A percentile compares a stretch with the other conserved stretches of the same genome.
Conservation (phyloP, 768 basidiomycete species). For the Lentinula sp. region DNA sequence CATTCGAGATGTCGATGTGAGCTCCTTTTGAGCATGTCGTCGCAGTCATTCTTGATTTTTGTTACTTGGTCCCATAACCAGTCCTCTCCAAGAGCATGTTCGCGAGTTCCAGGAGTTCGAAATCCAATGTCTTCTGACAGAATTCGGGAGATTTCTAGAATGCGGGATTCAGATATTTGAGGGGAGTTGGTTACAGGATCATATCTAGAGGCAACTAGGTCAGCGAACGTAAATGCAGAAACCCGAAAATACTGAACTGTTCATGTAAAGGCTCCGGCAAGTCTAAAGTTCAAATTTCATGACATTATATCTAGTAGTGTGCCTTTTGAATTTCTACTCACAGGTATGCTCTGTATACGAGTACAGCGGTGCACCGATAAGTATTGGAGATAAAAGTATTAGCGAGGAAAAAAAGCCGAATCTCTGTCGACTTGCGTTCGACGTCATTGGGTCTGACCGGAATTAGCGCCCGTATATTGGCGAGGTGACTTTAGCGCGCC, state of each 20-base stretch:
- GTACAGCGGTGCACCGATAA: neutral
- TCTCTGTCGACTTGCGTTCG: neutral
- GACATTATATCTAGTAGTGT: too few species aligned
- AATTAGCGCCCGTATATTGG: too few species aligned
- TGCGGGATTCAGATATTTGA: constrained; percentile 66
- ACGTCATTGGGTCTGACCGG: neutral
- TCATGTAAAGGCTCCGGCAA: constrained; percentile 2
- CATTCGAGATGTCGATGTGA: constrained; percentile 67
- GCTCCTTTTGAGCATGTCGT: constrained; percentile 36
- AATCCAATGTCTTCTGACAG: constrained; percentile 87
- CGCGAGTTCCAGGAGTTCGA: constrained; percentile 84
- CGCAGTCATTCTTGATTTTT: constrained; percentile 56
- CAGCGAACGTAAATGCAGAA: neutral
- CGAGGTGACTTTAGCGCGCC: too few species aligned
- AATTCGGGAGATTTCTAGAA: constrained; percentile 55
- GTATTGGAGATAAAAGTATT: neutral
- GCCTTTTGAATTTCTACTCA: neutral
- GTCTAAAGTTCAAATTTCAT: neutral
- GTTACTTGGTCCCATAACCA: constrained; percentile 75
- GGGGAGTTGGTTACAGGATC: constrained; percentile 54
- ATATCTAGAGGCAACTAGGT: constrained; percentile 17
- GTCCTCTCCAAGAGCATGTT: constrained; percentile 78
- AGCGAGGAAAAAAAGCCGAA: neutral
- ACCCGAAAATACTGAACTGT: neutral
- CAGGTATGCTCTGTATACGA: neutral